These are phyloP conservation scores for Claviceps maximensis DNA, from an alignment of 2,329 filamentous ascomycete genomes.

Conservation along the genomic window DNA sequence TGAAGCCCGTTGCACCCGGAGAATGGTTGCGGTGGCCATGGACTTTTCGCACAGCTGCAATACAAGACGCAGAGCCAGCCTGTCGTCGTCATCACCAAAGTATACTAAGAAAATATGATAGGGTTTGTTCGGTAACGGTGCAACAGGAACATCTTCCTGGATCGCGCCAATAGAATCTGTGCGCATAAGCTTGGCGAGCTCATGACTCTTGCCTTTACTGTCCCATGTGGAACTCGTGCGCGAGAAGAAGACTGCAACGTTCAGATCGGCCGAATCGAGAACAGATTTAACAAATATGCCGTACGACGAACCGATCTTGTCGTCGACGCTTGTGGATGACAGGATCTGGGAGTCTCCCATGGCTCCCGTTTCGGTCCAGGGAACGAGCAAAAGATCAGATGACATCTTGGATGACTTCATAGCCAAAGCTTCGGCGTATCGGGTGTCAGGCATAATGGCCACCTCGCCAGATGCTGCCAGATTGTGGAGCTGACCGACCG, in stretches of 20 bases:
- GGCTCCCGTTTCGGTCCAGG: slow-evolving; percentile 76
- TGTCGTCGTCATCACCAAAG: slow-evolving; percentile 73
- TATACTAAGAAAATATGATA: slow-evolving; percentile 84
- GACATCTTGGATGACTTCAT: slow-evolving; percentile 55
- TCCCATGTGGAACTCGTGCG: slow-evolving; percentile 35
- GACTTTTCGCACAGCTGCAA: slow-evolving; percentile 73
- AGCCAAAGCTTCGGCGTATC: slow-evolving; percentile 66
- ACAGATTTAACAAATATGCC: slow-evolving; percentile 59
- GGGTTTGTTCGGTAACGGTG: slow-evolving; percentile 50
- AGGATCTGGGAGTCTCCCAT: slow-evolving; percentile 44
- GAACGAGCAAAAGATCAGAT: slow-evolving; percentile 67
- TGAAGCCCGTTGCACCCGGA: slow-evolving; percentile 22
- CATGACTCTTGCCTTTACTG: slow-evolving; percentile 15
- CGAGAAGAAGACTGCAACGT: slow-evolving; percentile 70
- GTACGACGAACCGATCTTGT: slow-evolving; percentile 39
- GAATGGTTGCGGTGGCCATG: slow-evolving; percentile 64
- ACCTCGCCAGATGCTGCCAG: slow-evolving; percentile 72
- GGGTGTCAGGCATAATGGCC: slow-evolving; percentile 62
- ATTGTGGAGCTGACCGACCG: slow-evolving; percentile 74
- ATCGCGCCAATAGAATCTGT: slow-evolving; percentile 44
- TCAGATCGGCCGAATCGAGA: slow-evolving; percentile 50
- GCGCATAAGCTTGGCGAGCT: slow-evolving; percentile 31
- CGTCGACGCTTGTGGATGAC: slow-evolving; percentile 15
- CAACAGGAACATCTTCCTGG: slow-evolving; percentile 39
- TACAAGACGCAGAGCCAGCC: slow-evolving; percentile 64